Evolutionary conservation across 2,329 filamentous ascomycete species (phyloP), one percentile per base, ranked within the genome.

Genomic region (Ilyonectria destructans): DNA sequence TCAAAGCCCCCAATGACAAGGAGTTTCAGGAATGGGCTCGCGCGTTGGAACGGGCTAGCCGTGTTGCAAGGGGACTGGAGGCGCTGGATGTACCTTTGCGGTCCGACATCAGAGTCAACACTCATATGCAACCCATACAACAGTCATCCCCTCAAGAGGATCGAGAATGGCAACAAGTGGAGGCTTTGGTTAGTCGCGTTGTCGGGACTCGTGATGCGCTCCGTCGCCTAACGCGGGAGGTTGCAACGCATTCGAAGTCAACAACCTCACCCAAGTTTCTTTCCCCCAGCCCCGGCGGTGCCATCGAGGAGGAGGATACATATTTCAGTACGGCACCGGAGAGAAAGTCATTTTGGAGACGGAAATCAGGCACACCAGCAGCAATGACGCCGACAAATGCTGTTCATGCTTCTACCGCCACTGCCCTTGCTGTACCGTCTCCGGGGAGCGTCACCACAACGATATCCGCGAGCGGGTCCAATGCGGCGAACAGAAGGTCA

Each of bases 21-120:
- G 96, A 98, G 69, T 99, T 98, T 78, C 87, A 89, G 54, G 92
- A 93, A 19, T 99, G 96, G 96, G 94, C 92, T 55, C 87, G 88
- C 54, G 96, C 95, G 1, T 84, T 99, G 58, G 95, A 98, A 80
- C 91, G 89, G 71, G 95, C 96, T 5, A 93, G 94, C 69, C 88
- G 92, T 67, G 84, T 89, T 68, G 88, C 90, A 13, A 83, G 89
- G 67, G 88, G 88, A 2, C 74, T 87, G 33, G 87, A 90, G 72
- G 72, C 69, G 2, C 49, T 72, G 15, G 76, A 76, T 37, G 69
- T 76, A 19, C 74, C 78, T 6, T 69, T 75, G 3, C 75, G 73
- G 35, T 71, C 76, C 12, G 70, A 71, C 23, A 71, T 77, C 35
- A 78, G 73, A 67, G 72, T 79, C 45, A 77, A 74, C 46, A 75